Conservation (phyloP, 345 rosid genomes). For the Euclidium syriacum region DNA sequence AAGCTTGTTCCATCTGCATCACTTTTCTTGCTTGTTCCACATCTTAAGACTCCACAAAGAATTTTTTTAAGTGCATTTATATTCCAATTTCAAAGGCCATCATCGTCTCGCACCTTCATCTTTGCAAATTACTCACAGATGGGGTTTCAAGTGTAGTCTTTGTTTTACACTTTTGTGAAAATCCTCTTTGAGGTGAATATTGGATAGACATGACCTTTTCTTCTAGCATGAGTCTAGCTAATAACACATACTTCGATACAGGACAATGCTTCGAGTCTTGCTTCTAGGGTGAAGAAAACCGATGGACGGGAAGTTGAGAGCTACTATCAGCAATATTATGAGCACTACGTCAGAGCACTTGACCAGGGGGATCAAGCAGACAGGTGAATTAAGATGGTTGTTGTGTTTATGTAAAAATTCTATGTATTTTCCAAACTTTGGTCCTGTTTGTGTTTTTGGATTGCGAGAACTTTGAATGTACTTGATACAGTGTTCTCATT, state of each 20-base stretch:
- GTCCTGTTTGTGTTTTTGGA: neutral
- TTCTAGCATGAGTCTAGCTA: constrained; percentile 2
- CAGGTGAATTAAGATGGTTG: constrained; percentile 48
- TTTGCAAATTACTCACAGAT: neutral
- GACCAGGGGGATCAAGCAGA: constrained; percentile 97
- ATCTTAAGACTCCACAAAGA: neutral
- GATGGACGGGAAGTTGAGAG: constrained; percentile 95
- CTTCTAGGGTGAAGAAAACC: constrained; percentile 87
- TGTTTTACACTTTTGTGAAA: neutral
- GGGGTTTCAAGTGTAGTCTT: neutral
- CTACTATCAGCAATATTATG: constrained; percentile 90
- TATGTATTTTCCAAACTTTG: neutral
- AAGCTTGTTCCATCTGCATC: neutral
- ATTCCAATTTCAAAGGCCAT: neutral
- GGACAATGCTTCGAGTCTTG: constrained; percentile 96
- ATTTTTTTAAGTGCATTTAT: neutral
- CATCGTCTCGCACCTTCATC: neutral
- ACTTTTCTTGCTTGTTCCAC: neutral
- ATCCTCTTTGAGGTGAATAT: neutral
- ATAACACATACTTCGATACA: constrained; percentile 19
- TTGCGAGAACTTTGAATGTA: neutral
- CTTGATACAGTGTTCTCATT: neutral
- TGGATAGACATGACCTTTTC: neutral
- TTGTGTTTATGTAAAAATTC: neutral
- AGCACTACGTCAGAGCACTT: constrained; percentile 82